Base-by-base conservation (phyloP, 1,284 basidiomycete genomes). In the Cutaneotrichosporon cavernicola region DNA sequence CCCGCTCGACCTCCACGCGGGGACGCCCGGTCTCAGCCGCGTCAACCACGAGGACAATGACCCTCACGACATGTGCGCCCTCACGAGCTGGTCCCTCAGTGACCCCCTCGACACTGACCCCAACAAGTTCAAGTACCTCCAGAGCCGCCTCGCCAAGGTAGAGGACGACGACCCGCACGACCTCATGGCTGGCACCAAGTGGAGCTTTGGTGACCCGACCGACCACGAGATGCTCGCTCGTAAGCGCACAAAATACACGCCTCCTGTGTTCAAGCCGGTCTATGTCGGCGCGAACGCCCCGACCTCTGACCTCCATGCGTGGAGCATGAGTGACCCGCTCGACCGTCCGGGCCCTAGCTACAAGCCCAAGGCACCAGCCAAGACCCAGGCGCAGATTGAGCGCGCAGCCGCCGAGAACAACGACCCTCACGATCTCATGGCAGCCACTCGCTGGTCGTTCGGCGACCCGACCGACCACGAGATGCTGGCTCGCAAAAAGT, bases 141-240 rank as follows among this genome's bases (percentile, higher is more conserved):
- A 56, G 38, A 40, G 32, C 36, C 55, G 55, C 21, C 56, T n/a
- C 40, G 40, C 22, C 36, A 31, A 43, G 21, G 34, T 34, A 2
- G 56, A 58, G 56, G 56, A 58, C 7, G 30, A 58, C n/a, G 26
- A 32, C 40, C 56, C 56, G 7, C 56, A 58, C 18, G 56, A 58
- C 30, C 56, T 58, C 43, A n/a, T 30, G 30, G 56, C 56, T 7
- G 8, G 30, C n/a, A 58, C 56, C 5, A 30, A 43, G 9, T 58
- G 56, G 56, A 32, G 30, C 9, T 31, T 58, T 14, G 56, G 56
- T 31, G 56, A 58, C 16, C 56, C 56, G 3, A 49, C 46, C 9
- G 56, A 58, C 56, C 46, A 58, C 31, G 56, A 56, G 38, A 46
- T 56, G 38, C 55, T 56, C 9, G 55, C 36, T 4, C 55, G 55